Conservation (phyloP, 805 yeast species). For the Lipomyces lipofer region DNA sequence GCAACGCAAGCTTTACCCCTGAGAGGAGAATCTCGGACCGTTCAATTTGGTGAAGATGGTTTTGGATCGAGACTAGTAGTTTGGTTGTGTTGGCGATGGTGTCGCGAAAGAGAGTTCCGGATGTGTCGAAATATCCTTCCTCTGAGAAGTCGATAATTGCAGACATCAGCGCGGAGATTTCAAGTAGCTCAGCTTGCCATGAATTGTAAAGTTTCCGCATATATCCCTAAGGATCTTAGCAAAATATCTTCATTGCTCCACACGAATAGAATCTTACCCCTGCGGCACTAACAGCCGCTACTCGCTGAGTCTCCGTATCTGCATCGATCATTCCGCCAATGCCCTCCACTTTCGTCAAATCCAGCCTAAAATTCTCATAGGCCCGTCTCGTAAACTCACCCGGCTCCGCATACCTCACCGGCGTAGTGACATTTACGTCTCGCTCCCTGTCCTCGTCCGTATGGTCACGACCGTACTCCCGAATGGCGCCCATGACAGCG, state of each 20-base stretch:
- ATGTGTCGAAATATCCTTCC: conserved; percentile 70
- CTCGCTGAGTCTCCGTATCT: conserved; percentile 86
- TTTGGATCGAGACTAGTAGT: conserved; percentile 49
- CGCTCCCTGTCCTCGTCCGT: conserved; percentile 22
- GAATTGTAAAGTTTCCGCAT: conserved; percentile 53
- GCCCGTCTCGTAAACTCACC: conserved; percentile 93
- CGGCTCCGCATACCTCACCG: conserved; percentile 76
- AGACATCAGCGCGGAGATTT: conserved; percentile 70
- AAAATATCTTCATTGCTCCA: too few relatives aligned
- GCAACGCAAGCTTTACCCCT: conserved; percentile 70
- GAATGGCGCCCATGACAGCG: conserved; percentile 66
- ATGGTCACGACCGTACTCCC: conserved; percentile 32
- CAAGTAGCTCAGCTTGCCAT: conserved; percentile 71
- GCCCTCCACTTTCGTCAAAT: conserved; percentile 88
- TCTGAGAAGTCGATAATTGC: conserved; percentile 95
- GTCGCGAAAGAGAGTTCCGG: conserved; percentile 51
- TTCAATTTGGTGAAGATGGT: conserved; percentile 48
- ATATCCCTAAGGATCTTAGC: too few relatives aligned
- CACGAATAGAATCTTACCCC: conserved; percentile 36
- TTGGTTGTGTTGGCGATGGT: conserved; percentile 49
- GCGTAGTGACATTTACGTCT: conserved; percentile 11
- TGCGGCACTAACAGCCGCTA: conserved; percentile 70
- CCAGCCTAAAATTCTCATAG: conserved; percentile 78
- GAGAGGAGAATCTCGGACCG: conserved; percentile 62
- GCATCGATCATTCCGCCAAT: conserved; percentile 86